These are phyloP conservation scores for Heliosperma pusillum DNA, from an alignment of 148 eudicot species.

Conservation along the genomic window DNA sequence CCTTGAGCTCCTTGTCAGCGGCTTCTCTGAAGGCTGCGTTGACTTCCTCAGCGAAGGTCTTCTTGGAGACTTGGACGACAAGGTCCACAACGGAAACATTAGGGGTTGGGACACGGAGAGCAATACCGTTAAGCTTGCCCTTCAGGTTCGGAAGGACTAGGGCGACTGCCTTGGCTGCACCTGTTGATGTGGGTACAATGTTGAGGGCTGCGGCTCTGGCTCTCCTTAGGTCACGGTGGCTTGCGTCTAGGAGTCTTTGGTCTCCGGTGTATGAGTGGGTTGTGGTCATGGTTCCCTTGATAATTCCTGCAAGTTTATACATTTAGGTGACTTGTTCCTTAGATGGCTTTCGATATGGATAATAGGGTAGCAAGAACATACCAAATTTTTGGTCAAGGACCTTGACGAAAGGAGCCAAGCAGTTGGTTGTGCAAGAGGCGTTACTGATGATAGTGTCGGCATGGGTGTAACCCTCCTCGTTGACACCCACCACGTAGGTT, in stretches of 20 bases:
- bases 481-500: constrained; percentile 92
- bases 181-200: constrained; percentile 96
- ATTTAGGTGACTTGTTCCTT: neutral
- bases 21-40: constrained; percentile 91
- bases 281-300: constrained; percentile 99
- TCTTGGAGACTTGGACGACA: constrained; percentile 86
- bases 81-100: constrained; percentile 96
- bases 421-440: constrained; percentile 96
- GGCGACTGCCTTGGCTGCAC: constrained; percentile 98
- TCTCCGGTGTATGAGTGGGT: constrained; percentile 99
- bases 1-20: constrained; percentile 76
- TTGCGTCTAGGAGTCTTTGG: constrained; percentile 93
- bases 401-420: constrained; percentile 98
- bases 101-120: constrained; percentile 97
- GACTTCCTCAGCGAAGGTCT: constrained; percentile 94
- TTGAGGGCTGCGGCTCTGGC: constrained; percentile 98
- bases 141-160: constrained; percentile 84
- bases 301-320: constrained; percentile 48
- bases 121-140: constrained; percentile 97
- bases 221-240: constrained; percentile 95
- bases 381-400: constrained; percentile 95
- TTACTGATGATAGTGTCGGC: constrained; percentile 80
- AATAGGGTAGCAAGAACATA: constrained; percentile 8
- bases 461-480: constrained; percentile 53
- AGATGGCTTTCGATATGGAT: no score